Evolutionary conservation across 116 monocot species (phyloP).

Genomic region (Thalassia testudinum): DNA sequence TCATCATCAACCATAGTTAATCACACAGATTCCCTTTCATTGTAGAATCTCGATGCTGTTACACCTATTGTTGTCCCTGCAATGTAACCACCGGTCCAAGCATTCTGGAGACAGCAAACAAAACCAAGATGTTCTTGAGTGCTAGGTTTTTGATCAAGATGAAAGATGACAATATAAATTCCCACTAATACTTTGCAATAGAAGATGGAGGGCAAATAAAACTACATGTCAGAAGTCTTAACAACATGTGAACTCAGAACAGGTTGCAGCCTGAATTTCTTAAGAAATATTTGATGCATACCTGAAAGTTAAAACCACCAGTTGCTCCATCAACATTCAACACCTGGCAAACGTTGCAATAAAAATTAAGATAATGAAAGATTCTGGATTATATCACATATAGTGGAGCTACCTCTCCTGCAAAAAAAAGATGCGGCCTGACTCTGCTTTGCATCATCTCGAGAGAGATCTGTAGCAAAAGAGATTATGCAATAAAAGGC

Average conservation of each 20-base stretch:
- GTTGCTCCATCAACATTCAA: slow-evolving; percentile 86
- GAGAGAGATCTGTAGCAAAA: slow-evolving; percentile 39
- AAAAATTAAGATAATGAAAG: not conserved
- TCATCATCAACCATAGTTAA: no score
- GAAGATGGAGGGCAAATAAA: no score
- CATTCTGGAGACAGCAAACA: slow-evolving; percentile 38
- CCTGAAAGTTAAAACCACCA: slow-evolving; percentile 99
- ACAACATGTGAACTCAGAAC: no score
- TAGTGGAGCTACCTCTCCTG: slow-evolving; percentile 66
- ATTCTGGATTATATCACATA: not conserved
- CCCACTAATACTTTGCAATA: no score
- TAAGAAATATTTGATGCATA: slow-evolving; percentile 6
- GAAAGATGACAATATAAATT: no score
- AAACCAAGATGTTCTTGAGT: no score
- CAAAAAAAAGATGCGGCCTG: slow-evolving; percentile 67
- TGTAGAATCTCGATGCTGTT: slow-evolving; percentile 19
- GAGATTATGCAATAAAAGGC: no score
- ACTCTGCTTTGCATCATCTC: slow-evolving; percentile 82
- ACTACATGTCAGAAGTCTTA: no score
- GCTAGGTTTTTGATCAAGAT: no score
- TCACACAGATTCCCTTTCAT: not conserved
- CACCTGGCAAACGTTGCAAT: slow-evolving; percentile 23
- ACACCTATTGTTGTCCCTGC: slow-evolving; percentile 70
- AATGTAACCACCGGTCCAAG: slow-evolving; percentile 87
- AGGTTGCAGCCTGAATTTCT: no score